Conservation (phyloP, 2,329 filamentous ascomycete species). For the Tothia fuscella region DNA sequence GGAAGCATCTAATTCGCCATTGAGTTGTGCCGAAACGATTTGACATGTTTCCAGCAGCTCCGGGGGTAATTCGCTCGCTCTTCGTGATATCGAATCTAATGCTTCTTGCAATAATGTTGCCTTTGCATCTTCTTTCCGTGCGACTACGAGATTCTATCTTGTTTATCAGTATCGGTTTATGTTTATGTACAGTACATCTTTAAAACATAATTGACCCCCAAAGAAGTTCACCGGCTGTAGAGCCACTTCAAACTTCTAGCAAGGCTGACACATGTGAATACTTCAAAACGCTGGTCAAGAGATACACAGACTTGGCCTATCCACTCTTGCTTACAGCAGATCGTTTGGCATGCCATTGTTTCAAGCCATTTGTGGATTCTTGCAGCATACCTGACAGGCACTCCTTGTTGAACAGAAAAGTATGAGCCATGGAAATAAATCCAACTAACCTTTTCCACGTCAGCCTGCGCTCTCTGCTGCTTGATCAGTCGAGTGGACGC, state of each 20-base stretch:
- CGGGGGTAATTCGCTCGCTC: conserved; percentile 24
- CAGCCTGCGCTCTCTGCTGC: conserved; percentile 30
- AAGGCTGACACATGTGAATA: too few relatives aligned
- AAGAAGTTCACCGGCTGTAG: too few relatives aligned
- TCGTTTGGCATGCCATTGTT: neutral
- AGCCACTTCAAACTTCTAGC: too few relatives aligned
- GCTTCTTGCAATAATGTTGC: conserved; percentile 23
- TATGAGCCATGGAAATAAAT: neutral
- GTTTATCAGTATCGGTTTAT: neutral
- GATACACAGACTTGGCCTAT: too few relatives aligned
- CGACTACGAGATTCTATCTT: conserved; percentile 25
- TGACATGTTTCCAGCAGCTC: conserved; percentile 33
- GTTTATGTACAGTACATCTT: too few relatives aligned
- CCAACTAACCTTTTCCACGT: conserved; percentile 25
- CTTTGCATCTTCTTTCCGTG: conserved; percentile 22
- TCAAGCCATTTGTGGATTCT: too few relatives aligned
- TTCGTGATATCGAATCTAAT: conserved; percentile 23
- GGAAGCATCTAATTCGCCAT: conserved; percentile 21
- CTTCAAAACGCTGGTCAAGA: too few relatives aligned
- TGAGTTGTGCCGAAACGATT: conserved; percentile 29
- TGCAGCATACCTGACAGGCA: too few relatives aligned
- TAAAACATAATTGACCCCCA: too few relatives aligned
- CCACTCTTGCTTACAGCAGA: neutral
- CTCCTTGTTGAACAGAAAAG: neutral
- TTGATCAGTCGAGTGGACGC: conserved; percentile 31